A percentile compares a stretch with the other conserved stretches of the same genome.
Evolutionary conservation across 2,329 filamentous ascomycete genomes (phyloP).

Genomic region (Lasiodiplodia sp.): DNA sequence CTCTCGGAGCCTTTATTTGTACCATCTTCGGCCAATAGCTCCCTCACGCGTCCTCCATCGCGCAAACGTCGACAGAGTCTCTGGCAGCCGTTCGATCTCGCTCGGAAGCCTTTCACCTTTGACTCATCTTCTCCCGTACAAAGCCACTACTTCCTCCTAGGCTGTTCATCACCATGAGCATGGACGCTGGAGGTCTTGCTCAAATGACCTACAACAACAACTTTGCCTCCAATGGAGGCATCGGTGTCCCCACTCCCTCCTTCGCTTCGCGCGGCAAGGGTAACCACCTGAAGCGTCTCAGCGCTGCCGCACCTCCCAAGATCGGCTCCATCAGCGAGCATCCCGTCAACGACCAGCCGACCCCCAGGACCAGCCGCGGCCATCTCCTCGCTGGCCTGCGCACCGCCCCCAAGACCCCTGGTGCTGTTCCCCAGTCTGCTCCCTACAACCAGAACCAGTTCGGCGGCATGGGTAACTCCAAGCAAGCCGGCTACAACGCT

Average conservation of each 20-base stretch:
- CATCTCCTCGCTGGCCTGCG: slow-evolving; percentile 92
- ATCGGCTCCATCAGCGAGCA: slow-evolving; percentile 69
- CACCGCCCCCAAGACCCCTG: slow-evolving; percentile 88
- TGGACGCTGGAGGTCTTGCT: slow-evolving; percentile 99
- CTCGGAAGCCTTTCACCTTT: background rate
- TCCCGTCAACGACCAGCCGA: slow-evolving; percentile 67
- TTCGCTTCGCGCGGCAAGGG: slow-evolving; percentile 87
- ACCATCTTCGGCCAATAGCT: slow-evolving; percentile 8
- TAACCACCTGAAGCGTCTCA: slow-evolving; percentile 87
- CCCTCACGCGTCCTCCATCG: background rate
- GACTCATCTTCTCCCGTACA: slow-evolving; percentile 37
- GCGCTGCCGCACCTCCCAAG: slow-evolving; percentile 75
- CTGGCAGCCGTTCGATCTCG: slow-evolving; percentile 28
- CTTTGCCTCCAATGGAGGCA: slow-evolving; percentile 66
- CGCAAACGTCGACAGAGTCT: slow-evolving; percentile 28
- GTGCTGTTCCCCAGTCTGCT: slow-evolving; percentile 68
- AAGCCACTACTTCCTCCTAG: slow-evolving; percentile 39
- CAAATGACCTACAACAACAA: slow-evolving; percentile 90
- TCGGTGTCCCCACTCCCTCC: slow-evolving; percentile 79
- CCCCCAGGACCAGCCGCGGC: slow-evolving; percentile 91
- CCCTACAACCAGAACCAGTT: slow-evolving; percentile 63
- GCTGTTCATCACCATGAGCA: slow-evolving; percentile 55
- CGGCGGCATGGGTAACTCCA: slow-evolving; percentile 45
- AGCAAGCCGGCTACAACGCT: slow-evolving; percentile 39
- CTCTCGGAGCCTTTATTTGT: slow-evolving; percentile 21